Evolutionary conservation across 768 basidiomycete genomes (phyloP).

Genomic region (Pleurotus giganteus): DNA sequence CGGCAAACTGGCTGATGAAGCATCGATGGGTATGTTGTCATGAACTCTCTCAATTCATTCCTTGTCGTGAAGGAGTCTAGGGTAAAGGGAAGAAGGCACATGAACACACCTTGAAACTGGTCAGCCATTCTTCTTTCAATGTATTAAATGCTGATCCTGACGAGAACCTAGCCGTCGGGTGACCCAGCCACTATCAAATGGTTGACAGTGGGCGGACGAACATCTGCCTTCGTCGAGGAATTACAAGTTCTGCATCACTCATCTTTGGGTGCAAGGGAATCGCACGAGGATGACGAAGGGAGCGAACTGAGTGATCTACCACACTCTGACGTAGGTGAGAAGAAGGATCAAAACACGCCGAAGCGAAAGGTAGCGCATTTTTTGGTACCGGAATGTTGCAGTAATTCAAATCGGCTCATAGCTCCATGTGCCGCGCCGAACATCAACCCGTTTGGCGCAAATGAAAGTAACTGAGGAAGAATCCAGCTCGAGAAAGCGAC

Average conservation of each 20-base stretch:
- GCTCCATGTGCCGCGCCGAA: too few species aligned
- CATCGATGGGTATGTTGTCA: conserved; percentile 57
- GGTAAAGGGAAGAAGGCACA: conserved; percentile 54
- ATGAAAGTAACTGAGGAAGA: too few species aligned
- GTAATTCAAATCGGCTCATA: too few species aligned
- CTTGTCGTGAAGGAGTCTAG: conserved; percentile 25
- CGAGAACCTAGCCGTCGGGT: conserved; percentile 55
- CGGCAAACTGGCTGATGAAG: conserved; percentile 64
- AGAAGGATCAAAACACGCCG: too few species aligned
- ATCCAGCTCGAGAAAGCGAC: too few species aligned
- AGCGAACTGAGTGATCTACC: too few species aligned
- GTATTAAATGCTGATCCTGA: conserved; percentile 8
- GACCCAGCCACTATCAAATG: conserved; percentile 70
- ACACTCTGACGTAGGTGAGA: too few species aligned
- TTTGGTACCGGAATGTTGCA: too few species aligned
- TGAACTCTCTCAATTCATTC: neutral
- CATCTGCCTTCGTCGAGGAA: conserved; percentile 69
- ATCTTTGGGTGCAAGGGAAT: too few species aligned
- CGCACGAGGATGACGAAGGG: too few species aligned
- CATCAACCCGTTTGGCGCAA: too few species aligned
- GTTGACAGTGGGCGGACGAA: conserved; percentile 74
- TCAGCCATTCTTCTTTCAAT: conserved; percentile 19
- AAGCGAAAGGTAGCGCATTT: too few species aligned
- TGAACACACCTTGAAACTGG: conserved; percentile 46
- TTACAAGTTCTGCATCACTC: conserved; percentile 54